phyloP scores from a whole-genome alignment of 176 grass and related monocot genomes.

The Bromus sterilis region DNA sequence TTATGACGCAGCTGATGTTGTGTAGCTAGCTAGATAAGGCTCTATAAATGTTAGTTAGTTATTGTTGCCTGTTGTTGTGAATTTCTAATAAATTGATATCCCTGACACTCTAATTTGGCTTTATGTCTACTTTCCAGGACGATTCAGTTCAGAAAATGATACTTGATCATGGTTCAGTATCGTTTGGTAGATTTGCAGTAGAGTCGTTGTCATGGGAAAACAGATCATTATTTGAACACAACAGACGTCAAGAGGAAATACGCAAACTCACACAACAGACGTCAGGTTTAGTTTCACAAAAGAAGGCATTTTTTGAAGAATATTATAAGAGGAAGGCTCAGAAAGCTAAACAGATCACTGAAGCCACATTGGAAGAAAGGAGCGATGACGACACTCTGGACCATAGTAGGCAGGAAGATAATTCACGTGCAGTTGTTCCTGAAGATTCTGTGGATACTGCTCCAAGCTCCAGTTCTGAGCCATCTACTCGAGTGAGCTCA shows the following conservation, averaged over 20 bases:
- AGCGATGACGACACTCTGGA: not conserved
- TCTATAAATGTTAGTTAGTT: not conserved
- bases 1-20: not conserved
- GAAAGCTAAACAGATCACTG: conserved; percentile 9
- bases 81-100: not conserved
- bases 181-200: conserved; percentile 68
- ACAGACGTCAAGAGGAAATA: conserved; percentile 73
- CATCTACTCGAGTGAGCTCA: conserved; percentile 10
- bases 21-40: not conserved
- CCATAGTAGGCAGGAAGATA: not conserved
- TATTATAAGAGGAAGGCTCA: conserved; percentile 67
- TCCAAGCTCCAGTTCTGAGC: conserved; percentile 14
- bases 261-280: conserved; percentile 40
- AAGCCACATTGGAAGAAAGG: conserved; percentile 13
- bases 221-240: conserved; percentile 54
- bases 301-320: conserved; percentile 91
- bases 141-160: conserved; percentile 51
- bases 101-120: not conserved
- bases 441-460: conserved; percentile 16
- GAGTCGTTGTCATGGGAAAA: conserved; percentile 82
- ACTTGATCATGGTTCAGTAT: conserved; percentile 63
- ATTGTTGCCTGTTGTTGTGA: not conserved
- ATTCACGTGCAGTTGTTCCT: not conserved
- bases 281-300: conserved; percentile 78
- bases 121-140: conserved; percentile 31